Base-by-base conservation (phyloP, 2,329 filamentous ascomycete species). In the Orbilia brochopaga region DNA sequence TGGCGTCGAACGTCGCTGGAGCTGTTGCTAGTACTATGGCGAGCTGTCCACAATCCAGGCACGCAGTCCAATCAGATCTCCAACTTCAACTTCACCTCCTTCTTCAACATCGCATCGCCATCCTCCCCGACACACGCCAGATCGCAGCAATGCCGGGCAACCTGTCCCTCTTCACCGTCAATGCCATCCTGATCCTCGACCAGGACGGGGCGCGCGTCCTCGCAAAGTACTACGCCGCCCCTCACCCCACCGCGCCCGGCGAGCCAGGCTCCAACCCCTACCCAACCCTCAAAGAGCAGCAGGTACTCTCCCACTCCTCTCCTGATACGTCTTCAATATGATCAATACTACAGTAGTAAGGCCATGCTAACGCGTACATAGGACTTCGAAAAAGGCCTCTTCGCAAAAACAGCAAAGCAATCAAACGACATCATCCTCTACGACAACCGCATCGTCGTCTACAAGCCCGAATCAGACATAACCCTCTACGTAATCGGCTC, bases 401-500 rank as follows among this genome's bases (percentile, higher is more conserved):
- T 97, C 70, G 89, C 96, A 78, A 97, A 99, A 85, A 97, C 94
- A 15, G 89, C 90, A 76, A 99, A 97, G 84, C 73, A 74, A 30
- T 92, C 87, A 13, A 91, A 90, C 77, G 94, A 97, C 82, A 94
- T 99, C 77, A 95, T 99, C 76, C 87, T 99, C 63, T 97, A 97
- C 82, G 94, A 99, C 82, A 95, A 95, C 82, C 87, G 91, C 77
- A 89, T 99, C 73, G 91, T 97, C 62, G 88, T 97, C 58, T 99
- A 97, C 85, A 99, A 99, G 87, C 90, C 90, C 83, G 94, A 99
- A 83, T 92, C 90, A 76, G 94, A 99, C 80, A 90, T 97, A 65
- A 97, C 97, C 89, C 86, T 90, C 51, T 97, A 97, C 79, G 90
- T 97, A 24, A 90, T 99, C 10, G 93, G 93, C 75, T 87, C 88